A percentile compares a stretch with the other conserved stretches of the same genome.
Conservation (phyloP, 148 eudicot genomes). For the Camellia japonica region DNA sequence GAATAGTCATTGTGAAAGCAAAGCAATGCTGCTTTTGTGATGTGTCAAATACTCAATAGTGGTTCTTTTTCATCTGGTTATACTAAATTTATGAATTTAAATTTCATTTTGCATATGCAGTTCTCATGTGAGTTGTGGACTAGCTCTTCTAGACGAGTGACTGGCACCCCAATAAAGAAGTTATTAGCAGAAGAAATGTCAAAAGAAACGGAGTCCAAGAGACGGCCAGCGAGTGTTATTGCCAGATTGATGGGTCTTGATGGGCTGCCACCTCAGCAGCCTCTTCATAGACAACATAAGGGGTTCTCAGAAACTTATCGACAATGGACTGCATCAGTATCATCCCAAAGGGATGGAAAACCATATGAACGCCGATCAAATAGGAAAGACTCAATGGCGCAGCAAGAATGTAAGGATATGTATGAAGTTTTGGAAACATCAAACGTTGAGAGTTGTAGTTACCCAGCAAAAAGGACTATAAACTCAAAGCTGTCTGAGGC, state of each 20-base stretch:
- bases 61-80: background rate
- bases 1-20: background rate
- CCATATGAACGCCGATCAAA: constrained; percentile 24
- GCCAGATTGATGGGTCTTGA: constrained; percentile 97
- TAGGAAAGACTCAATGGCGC: constrained; percentile 39
- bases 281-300: constrained; percentile 41
- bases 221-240: constrained; percentile 51
- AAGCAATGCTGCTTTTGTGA: background rate
- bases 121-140: constrained; percentile 36
- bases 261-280: constrained; percentile 64
- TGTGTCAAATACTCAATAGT: background rate
- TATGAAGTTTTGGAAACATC: constrained; percentile 63
- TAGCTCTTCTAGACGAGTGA: constrained; percentile 28
- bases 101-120: constrained; percentile 33
- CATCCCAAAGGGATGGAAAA: constrained; percentile 25
- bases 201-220: constrained; percentile 48
- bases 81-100: background rate
- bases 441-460: constrained; percentile 30
- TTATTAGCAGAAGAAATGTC: constrained; percentile 63
- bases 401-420: constrained; percentile 65
- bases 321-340: constrained; percentile 24
- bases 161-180: constrained; percentile 64
- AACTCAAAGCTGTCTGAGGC: constrained; percentile 35
- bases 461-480: constrained; percentile 28
- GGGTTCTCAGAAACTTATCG: constrained; percentile 34